Base-by-base conservation (phyloP, 495 filamentous ascomycete genomes). In the Podospora didyma region DNA sequence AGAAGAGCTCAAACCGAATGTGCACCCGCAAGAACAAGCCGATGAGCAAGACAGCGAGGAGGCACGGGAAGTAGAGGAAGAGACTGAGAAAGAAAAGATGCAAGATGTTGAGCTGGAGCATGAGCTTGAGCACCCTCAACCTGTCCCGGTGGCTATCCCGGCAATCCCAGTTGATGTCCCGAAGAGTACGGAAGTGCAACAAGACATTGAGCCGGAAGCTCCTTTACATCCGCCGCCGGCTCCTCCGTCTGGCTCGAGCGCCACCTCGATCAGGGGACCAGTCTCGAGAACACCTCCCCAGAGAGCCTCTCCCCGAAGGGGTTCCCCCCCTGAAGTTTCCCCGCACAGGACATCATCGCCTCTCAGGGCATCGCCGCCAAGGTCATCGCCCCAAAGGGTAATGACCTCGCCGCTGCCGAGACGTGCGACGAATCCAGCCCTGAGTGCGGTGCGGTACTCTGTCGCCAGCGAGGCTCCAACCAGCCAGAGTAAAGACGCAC, bases 371-470 rank as follows among this genome's bases (percentile, higher is more conserved):
- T 69, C 62, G 10, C 62, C 66, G 19, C 45, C 34, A 14, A 37
- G 49, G 10, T 46, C 39, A 23, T 62, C 68, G 14, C 63, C 63
- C n/a, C 23, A 57, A 14, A 58, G 58, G 46, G 53, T 46, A 22
- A 56, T n/a, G 47, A 59, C 62, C 16, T 42, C 55, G 14, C 57
- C 63, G 10, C 57, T 60, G 16, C 26, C 49, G 26, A 64, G 63
- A 22, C 70, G 66, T 17, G 63, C 66, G 21, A 73, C 74, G 16
- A 68, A 71, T 51, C 69, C 69, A 14, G 66, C 63, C 11, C 44
- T 63, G 11, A 74, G 66, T 45, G 67, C 65, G 4, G 17, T 72
- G 11, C 59, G 75, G 46, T 78, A 77, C 49, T 77, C 75, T 17
- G 60, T 62, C 42, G 51, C 74, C 21, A 76, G 75, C 61, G 71